Percentiles rank a stretch among this genome's conserved stretches.
phyloP scores from a whole-genome alignment of 202 grass and related monocot species.

The Panicum virgatum region DNA sequence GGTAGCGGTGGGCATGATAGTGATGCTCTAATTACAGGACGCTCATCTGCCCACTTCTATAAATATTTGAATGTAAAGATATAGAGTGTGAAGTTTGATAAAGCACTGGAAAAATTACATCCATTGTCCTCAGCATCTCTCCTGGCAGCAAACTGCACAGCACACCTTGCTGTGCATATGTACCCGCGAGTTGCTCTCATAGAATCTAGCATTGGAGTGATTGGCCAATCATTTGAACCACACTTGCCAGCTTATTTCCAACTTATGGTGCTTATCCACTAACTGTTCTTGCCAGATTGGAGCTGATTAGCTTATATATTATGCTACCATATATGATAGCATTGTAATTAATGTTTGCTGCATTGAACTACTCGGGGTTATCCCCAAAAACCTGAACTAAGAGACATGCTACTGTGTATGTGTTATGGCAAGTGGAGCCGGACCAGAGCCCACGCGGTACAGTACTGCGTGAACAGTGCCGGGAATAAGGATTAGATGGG shows the following conservation, averaged over 20 bases:
- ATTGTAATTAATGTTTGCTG: constrained; percentile 7
- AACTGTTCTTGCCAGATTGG: constrained; percentile 30
- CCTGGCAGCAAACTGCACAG: background rate
- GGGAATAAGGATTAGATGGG: too few species aligned
- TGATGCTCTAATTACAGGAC: background rate
- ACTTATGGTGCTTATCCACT: constrained; percentile 34
- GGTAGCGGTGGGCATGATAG: background rate
- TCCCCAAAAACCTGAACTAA: background rate
- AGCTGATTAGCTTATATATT: constrained; percentile 29
- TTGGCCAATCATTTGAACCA: constrained; percentile 33
- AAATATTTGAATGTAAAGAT: background rate
- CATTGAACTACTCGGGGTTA: background rate
- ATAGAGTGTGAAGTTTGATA: background rate
- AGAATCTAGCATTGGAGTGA: constrained; percentile 31
- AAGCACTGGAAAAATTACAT: background rate
- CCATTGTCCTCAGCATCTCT: background rate
- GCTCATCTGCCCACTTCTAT: background rate
- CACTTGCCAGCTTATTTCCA: constrained; percentile 5
- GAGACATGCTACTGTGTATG: background rate
- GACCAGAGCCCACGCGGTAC: too few species aligned
- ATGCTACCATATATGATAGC: constrained; percentile 17
- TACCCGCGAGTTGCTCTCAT: background rate
- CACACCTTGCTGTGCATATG: background rate
- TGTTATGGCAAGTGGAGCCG: too few species aligned
- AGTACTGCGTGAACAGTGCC: too few species aligned